These are phyloP conservation scores for Puya raimondii DNA, from an alignment of 176 grass and related monocot genomes.

Conservation along the genomic window DNA sequence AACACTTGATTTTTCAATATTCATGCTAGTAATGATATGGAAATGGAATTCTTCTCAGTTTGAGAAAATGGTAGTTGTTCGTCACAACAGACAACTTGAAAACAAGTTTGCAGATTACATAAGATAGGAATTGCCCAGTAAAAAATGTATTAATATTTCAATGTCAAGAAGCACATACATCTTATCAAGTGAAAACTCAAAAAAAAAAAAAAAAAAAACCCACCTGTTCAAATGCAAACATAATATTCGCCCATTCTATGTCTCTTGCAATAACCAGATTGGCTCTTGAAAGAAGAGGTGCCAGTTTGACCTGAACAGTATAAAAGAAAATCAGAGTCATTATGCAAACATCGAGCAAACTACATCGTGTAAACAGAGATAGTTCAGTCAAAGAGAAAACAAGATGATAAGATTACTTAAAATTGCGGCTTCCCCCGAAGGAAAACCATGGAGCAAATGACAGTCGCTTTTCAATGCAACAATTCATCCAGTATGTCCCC, in stretches of 20 bases:
- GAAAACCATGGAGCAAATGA: too few relatives aligned
- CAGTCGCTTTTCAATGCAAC: too few relatives aligned
- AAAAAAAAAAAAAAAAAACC: slow-evolving; percentile 22
- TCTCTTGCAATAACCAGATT: slow-evolving; percentile 86
- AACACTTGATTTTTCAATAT: neutral
- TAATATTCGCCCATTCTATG: slow-evolving; percentile 88
- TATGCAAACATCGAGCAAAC: neutral
- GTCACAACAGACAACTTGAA: neutral
- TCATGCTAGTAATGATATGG: neutral
- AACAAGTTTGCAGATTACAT: neutral
- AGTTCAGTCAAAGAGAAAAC: neutral
- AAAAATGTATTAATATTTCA: neutral
- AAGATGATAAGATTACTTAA: too few relatives aligned
- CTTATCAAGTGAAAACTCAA: neutral
- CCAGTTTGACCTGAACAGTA: slow-evolving; percentile 42
- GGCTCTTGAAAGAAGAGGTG: slow-evolving; percentile 55
- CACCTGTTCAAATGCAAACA: slow-evolving; percentile 95
- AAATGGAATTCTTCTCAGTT: neutral
- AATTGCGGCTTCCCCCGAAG: too few relatives aligned
- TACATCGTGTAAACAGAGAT: neutral
- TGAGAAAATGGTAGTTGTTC: too few relatives aligned
- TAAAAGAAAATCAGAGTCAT: neutral
- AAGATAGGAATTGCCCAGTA: neutral
- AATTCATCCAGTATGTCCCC: neutral
- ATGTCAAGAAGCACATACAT: slow-evolving; percentile 10